phyloP scores from a whole-genome alignment of 169 alveolate species.

The Eimeria acervulina region DNA sequence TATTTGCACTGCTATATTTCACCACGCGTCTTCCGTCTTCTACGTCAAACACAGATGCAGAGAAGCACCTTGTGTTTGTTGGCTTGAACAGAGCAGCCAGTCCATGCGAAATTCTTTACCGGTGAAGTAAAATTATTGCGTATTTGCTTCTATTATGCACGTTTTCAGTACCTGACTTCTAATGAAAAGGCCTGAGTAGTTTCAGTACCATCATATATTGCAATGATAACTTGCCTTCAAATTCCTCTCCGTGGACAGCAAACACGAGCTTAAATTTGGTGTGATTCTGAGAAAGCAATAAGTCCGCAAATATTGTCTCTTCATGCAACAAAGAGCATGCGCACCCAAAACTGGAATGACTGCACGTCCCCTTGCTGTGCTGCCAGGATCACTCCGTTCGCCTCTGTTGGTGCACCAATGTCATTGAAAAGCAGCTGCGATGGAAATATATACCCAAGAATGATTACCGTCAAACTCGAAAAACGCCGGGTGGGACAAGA shows the following conservation, averaged over 20 bases:
- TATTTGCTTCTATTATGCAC: neutral
- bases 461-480: constrained; percentile 80
- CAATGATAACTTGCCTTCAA: constrained; percentile 63
- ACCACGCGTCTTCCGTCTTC: constrained; percentile 83
- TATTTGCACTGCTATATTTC: neutral
- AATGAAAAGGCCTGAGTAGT: neutral
- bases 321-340: neutral
- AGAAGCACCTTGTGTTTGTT: constrained; percentile 59
- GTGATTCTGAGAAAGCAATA: constrained; percentile 32
- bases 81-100: constrained; percentile 81
- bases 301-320: neutral
- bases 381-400: constrained; percentile 80
- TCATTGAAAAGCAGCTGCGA: neutral
- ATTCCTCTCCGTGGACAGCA: constrained; percentile 80
- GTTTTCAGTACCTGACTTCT: constrained; percentile 79
- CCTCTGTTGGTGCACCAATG: constrained; percentile 25
- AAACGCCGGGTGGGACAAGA: constrained; percentile 81
- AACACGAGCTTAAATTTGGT: constrained; percentile 66
- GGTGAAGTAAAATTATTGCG: neutral
- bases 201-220: neutral
- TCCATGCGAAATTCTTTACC: constrained; percentile 80
- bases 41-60: constrained; percentile 81
- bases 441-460: neutral
- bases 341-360: constrained; percentile 81
- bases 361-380: constrained; percentile 83